Conservation (phyloP, 352 stramenopile genomes). For the Saprolegnia diclina region DNA sequence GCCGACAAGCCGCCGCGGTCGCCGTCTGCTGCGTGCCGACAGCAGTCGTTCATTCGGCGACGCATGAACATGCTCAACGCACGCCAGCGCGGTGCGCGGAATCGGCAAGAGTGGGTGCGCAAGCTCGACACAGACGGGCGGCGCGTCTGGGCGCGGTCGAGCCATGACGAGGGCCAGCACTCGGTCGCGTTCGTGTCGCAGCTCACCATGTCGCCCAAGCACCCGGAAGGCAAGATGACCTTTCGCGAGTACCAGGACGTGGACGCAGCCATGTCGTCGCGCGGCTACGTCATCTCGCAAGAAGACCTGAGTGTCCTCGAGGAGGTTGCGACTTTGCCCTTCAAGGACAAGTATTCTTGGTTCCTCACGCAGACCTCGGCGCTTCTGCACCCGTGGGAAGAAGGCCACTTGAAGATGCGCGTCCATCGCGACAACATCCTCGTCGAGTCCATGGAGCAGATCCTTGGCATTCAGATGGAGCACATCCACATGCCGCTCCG, state of each 20-base stretch:
- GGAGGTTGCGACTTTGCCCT: conserved; percentile 72
- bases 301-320: conserved; percentile 82
- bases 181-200: conserved; percentile 84
- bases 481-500: conserved; percentile 83
- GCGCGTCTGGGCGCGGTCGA: conserved; percentile 77
- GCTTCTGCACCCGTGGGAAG: conserved; percentile 79
- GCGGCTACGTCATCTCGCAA: conserved; percentile 83
- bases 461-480: conserved; percentile 78
- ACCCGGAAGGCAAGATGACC: conserved; percentile 78
- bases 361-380: conserved; percentile 78
- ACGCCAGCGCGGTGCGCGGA: conserved; percentile 70
- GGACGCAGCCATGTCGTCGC: conserved; percentile 72
- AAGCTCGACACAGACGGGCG: conserved; percentile 77
- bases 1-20: conserved; percentile 29
- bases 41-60: conserved; percentile 2
- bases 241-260: conserved; percentile 87
- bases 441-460: conserved; percentile 80
- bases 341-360: conserved; percentile 86
- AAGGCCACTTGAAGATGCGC: conserved; percentile 80
- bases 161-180: conserved; percentile 40
- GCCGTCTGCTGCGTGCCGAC: conserved; percentile 32
- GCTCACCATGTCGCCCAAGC: conserved; percentile 65
- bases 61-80: conserved; percentile 79
- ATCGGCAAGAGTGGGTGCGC: conserved; percentile 78
- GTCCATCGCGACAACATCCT: conserved; percentile 80